Percentiles rank a stretch among this genome's conserved stretches.
Evolutionary conservation across 2,329 filamentous ascomycete genomes (phyloP).

Genomic region (Endocalyx cinctus): DNA sequence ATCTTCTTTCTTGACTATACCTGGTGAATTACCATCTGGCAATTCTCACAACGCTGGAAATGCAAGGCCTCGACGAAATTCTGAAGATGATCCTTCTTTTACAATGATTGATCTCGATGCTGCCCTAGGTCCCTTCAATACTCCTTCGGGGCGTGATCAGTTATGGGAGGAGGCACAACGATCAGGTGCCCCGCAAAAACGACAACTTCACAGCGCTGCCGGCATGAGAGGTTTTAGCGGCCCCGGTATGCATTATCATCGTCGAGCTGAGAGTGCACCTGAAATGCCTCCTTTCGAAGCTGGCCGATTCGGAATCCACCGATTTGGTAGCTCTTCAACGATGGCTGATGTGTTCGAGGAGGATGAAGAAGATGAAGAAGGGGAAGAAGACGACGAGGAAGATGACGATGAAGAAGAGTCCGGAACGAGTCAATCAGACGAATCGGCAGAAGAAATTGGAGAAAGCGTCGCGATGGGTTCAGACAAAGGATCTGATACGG

Average conservation of each 20-base stretch:
- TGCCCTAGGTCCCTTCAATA: slow-evolving; percentile 87
- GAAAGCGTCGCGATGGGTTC: too few relatives aligned
- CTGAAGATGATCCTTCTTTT: slow-evolving; percentile 62
- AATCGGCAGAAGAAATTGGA: slow-evolving; percentile 18
- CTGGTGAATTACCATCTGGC: too few relatives aligned
- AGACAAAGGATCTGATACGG: slow-evolving; percentile 14
- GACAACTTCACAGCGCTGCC: slow-evolving; percentile 72
- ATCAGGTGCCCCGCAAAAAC: slow-evolving; percentile 52
- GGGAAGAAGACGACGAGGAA: slow-evolving; percentile 63
- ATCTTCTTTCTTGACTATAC: slow-evolving; percentile 34
- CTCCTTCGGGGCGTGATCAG: slow-evolving; percentile 58
- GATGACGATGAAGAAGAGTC: slow-evolving; percentile 50
- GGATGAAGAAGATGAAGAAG: slow-evolving; percentile 48
- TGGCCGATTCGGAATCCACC: slow-evolving; percentile 51
- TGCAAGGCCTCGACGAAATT: slow-evolving; percentile 28
- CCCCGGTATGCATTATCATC: slow-evolving; percentile 70
- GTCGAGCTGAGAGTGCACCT: slow-evolving; percentile 75
- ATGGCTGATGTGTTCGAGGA: slow-evolving; percentile 89
- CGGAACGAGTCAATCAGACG: slow-evolving; percentile 21
- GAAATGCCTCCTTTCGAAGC: slow-evolving; percentile 72
- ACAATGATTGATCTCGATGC: slow-evolving; percentile 93
- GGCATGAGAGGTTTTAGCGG: slow-evolving; percentile 64
- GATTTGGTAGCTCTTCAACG: slow-evolving; percentile 62
- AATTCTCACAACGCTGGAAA: too few relatives aligned
- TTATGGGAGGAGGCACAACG: slow-evolving; percentile 65